Percentiles rank a stretch among this genome's conserved stretches.
Evolutionary conservation across 148 eudicot species (phyloP).

Genomic region (Rhododendron ovatum): DNA sequence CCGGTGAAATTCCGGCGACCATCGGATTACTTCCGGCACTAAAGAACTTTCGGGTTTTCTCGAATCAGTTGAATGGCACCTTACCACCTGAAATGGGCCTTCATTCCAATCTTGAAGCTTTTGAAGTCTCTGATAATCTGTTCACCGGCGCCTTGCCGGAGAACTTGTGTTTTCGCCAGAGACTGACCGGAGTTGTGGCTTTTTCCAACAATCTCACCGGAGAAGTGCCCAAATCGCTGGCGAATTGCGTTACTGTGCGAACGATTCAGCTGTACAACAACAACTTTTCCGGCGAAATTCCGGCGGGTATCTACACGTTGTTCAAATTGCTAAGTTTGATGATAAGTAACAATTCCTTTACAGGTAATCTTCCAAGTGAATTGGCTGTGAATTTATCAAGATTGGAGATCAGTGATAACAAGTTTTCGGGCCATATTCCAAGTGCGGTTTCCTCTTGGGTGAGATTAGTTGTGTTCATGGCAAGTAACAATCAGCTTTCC

Average conservation of each 20-base stretch:
- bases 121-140: conserved; percentile 39
- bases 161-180: conserved; percentile 34
- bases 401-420: conserved; percentile 48
- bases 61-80: conserved; percentile 40
- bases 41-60: conserved; percentile 21
- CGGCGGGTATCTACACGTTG: conserved; percentile 47
- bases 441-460: conserved; percentile 30
- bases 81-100: conserved; percentile 52
- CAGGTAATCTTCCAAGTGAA: conserved; percentile 46
- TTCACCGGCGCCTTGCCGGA: conserved; percentile 58
- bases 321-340: conserved; percentile 18
- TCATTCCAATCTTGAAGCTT: conserved; percentile 37
- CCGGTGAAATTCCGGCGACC: conserved; percentile 37
- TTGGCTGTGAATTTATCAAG: conserved; percentile 40
- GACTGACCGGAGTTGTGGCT: conserved; percentile 40
- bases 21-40: conserved; percentile 34
- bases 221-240: conserved; percentile 47
- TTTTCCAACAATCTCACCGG: conserved; percentile 45
- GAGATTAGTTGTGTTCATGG: conserved; percentile 32
- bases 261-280: conserved; percentile 37
- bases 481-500: conserved; percentile 47
- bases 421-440: conserved; percentile 52
- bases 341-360: conserved; percentile 36
- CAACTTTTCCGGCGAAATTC: conserved; percentile 47
- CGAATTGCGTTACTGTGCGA: conserved; percentile 25